phyloP scores from a whole-genome alignment of 2,329 filamentous ascomycete species.

The Stenocarpella maydis region DNA sequence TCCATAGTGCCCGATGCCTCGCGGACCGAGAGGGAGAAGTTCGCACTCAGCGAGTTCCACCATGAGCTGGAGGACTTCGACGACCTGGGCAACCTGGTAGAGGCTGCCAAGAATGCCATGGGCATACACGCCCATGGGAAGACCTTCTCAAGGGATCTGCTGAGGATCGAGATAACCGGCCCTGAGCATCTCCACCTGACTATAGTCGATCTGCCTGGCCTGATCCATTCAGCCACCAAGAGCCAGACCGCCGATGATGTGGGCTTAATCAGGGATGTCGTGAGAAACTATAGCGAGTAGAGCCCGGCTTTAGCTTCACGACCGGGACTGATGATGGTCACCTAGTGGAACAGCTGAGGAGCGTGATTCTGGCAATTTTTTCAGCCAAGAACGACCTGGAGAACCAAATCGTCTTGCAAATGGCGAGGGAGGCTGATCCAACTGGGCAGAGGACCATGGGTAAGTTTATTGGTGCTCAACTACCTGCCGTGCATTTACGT shows the following conservation, averaged over 20 bases:
- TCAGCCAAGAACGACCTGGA: constrained; percentile 64
- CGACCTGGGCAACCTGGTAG: constrained; percentile 47
- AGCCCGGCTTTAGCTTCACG: background rate
- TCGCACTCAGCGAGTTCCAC: constrained; percentile 29
- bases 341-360: constrained; percentile 56
- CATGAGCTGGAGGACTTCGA: constrained; percentile 34
- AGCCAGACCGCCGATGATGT: constrained; percentile 52
- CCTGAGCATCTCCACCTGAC: constrained; percentile 61
- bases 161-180: constrained; percentile 56
- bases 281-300: constrained; percentile 57
- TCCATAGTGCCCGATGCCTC: constrained; percentile 26
- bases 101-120: constrained; percentile 55
- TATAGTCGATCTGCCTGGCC: constrained; percentile 65
- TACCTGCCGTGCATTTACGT: background rate
- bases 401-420: constrained; percentile 63
- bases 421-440: constrained; percentile 50
- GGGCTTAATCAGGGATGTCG: constrained; percentile 55
- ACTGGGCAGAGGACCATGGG: constrained; percentile 56
- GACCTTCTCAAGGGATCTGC: constrained; percentile 53
- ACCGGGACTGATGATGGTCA: background rate
- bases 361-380: constrained; percentile 67
- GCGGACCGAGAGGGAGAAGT: constrained; percentile 1
- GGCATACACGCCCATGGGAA: constrained; percentile 48
- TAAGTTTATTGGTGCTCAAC: constrained; percentile 47
- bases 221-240: constrained; percentile 56